Conservation (phyloP, 2,329 filamentous ascomycete genomes). For the Metarhizium brunneum region DNA sequence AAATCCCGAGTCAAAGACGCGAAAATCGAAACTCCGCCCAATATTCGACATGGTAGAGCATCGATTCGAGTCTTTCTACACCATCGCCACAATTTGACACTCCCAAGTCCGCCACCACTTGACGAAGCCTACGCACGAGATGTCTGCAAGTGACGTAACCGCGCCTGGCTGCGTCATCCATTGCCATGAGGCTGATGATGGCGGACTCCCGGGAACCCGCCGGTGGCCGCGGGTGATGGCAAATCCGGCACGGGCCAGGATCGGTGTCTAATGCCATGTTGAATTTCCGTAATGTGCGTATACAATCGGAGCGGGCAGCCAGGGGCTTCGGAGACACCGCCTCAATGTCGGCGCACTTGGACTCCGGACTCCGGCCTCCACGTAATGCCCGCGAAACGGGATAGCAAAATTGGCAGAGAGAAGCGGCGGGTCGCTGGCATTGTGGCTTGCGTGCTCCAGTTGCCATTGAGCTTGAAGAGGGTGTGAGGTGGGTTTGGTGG, state of each 20-base stretch:
- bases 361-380: no score
- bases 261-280: neutral
- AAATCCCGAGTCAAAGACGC: neutral
- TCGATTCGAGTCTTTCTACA: neutral
- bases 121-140: neutral
- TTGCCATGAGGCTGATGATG: neutral
- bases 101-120: neutral
- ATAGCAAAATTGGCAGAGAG: no score
- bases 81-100: no score
- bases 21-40: neutral
- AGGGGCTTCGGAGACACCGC: no score
- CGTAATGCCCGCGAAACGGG: no score
- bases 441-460: no score
- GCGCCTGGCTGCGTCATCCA: neutral
- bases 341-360: no score
- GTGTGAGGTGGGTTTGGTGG: no score
- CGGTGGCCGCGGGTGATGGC: neutral
- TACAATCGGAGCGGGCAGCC: no score
- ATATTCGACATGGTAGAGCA: neutral
- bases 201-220: neutral
- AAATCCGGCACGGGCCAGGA: neutral
- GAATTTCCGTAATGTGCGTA: neutral
- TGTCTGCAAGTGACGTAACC: conserved; percentile 1
- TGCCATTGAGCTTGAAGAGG: no score
- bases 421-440: no score